Evolutionary conservation across 345 rosid genomes (phyloP).

Genomic region (Jatropha curcas): DNA sequence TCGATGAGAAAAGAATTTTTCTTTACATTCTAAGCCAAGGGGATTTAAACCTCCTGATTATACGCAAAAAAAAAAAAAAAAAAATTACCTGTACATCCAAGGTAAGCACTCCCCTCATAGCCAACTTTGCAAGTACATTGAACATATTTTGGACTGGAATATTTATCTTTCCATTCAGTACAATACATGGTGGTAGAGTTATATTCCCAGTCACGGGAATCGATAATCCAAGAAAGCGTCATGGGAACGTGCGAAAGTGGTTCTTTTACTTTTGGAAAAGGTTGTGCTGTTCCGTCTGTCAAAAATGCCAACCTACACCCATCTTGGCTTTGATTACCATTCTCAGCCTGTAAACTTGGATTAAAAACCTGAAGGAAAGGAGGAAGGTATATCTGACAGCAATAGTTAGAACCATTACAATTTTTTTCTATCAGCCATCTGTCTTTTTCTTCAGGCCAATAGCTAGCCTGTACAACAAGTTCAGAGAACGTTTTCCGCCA

Average conservation of each 20-base stretch:
- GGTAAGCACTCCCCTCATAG: neutral
- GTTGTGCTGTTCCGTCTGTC: neutral
- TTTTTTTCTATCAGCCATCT: too few relatives aligned
- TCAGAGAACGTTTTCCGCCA: neutral
- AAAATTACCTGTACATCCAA: neutral
- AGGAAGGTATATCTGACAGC: neutral
- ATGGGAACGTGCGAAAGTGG: neutral
- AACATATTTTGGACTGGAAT: neutral
- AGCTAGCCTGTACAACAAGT: too few relatives aligned
- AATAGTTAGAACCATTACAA: neutral
- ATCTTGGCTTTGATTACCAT: neutral
- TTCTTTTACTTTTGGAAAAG: too few relatives aligned
- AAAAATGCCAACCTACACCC: neutral
- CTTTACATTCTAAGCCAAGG: too few relatives aligned
- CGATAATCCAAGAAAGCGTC: neutral
- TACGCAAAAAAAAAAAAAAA: neutral
- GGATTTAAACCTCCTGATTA: too few relatives aligned
- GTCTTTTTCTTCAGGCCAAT: too few relatives aligned
- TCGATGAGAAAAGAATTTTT: too few relatives aligned
- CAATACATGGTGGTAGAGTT: too few relatives aligned
- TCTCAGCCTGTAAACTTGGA: neutral
- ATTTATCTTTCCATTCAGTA: accelerated
- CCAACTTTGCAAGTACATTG: accelerated
- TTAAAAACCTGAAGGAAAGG: neutral
- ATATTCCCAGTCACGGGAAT: accelerated